Base-by-base conservation (phyloP, 371 early-diverging fungal species). In the Lichtheimia ornata region DNA sequence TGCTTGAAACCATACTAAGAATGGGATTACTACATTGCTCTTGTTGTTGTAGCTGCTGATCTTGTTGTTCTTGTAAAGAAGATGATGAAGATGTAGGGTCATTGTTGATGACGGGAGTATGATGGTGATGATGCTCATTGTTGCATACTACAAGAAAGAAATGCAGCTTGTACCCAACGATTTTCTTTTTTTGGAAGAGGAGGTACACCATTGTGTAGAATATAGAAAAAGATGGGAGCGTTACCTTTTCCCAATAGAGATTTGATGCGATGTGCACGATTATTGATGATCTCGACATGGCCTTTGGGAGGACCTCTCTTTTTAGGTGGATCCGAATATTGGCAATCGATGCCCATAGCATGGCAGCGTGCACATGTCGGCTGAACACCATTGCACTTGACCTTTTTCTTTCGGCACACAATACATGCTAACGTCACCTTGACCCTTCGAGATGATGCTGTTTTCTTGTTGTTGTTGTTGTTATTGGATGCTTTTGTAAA, bases 291-390 rank as follows among this genome's bases (percentile, higher is more conserved):
- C 51, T 89, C 91, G 18, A 87, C 86, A 66, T 86, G 84, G 9
- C 87, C 87, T 69, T 90, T 91, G 25, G 89, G 87, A 13, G 91
- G 91, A 0, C 91, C 91, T 41, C 88, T 71, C 49, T 74, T 76
- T 56, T 67, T 74, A 12, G 67, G 67, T 40, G 66, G 66, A 25
- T 69, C 69, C 14, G 71, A 60, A 62, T 76, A 80, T 54, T 72
- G 67, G 44, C 80, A 80, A 14, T 42, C 42, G 13, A 66, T 55
- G 7, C 73, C 73, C 55, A 69, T 70, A 5, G 70, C 63, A 28
- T 57, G 40, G 59, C 80, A 80, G 35, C 80, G 67, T 51, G 71
- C 72, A 56, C 80, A 80, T 28, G 66, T 59, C 27, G 80, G 80
- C 54, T 74, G 77, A 28, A 69, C 55, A 58, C 80, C 80, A 58